Evolutionary conservation across 108 stramenopile species (phyloP).

Genomic region (Skeletonema potamos): DNA sequence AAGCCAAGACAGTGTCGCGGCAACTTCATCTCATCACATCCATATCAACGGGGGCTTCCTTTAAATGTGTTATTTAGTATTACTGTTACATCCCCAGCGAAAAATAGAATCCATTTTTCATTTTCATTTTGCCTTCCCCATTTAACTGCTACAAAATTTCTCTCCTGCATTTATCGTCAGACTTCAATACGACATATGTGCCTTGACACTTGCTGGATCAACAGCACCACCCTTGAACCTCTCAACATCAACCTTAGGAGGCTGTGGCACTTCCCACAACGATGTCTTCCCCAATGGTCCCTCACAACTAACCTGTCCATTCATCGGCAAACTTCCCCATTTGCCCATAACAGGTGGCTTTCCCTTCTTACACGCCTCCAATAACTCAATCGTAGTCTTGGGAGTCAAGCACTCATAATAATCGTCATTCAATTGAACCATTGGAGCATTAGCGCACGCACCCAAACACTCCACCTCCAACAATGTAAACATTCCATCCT

Average conservation of each 20-base stretch:
- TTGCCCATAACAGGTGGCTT: slow-evolving; percentile 92
- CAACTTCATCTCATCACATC: not conserved
- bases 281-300: slow-evolving; percentile 97
- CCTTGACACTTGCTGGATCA: slow-evolving; percentile 96
- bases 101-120: not conserved
- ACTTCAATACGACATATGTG: slow-evolving; percentile 92
- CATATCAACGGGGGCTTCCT: not conserved
- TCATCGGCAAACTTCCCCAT: slow-evolving; percentile 99
- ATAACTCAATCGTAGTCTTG: slow-evolving; percentile 88
- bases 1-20: not conserved
- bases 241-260: slow-evolving; percentile 73
- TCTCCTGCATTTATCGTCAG: not conserved
- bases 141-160: not conserved
- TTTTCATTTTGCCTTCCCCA: not conserved
- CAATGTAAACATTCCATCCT: slow-evolving; percentile 97
- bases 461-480: slow-evolving; percentile 99
- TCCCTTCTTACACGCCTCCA: slow-evolving; percentile 94
- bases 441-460: slow-evolving; percentile 99
- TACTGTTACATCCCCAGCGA: not conserved
- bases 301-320: slow-evolving; percentile 99
- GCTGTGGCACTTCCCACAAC: slow-evolving; percentile 54
- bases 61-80: not conserved
- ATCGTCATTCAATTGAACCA: slow-evolving; percentile 99
- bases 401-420: slow-evolving; percentile 99
- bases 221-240: slow-evolving; percentile 87